A percentile compares a stretch with the other conserved stretches of the same genome.
Evolutionary conservation across 352 stramenopile species (phyloP).

Genomic region (Pythium grandisporangium): DNA sequence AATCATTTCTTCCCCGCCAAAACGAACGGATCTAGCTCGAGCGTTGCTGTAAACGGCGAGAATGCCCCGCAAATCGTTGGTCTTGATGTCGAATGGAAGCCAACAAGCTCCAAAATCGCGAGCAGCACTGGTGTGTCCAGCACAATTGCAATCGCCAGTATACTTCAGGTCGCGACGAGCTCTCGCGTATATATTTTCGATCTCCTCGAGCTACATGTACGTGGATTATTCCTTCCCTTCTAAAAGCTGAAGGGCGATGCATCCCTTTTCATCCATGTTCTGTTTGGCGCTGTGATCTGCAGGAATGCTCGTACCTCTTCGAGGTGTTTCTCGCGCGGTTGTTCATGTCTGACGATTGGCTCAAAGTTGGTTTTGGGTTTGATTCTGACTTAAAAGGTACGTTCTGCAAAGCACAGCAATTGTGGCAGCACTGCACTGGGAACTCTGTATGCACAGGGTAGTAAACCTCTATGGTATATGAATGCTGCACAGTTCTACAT

Average conservation of each 20-base stretch:
- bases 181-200: slow-evolving; percentile 46
- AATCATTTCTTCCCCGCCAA: slow-evolving; percentile 19
- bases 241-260: too few species aligned
- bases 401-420: too few species aligned
- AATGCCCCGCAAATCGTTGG: slow-evolving; percentile 17
- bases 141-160: slow-evolving; percentile 34
- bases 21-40: too few species aligned
- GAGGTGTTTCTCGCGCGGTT: slow-evolving; percentile 28
- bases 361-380: slow-evolving; percentile 68
- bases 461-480: neutral
- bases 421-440: neutral
- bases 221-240: too few species aligned
- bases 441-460: neutral
- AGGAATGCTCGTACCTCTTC: slow-evolving; percentile 39
- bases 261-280: too few species aligned
- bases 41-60: neutral
- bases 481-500: slow-evolving; percentile 26
- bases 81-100: slow-evolving; percentile 64
- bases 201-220: slow-evolving; percentile 44
- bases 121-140: slow-evolving; percentile 6
- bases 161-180: slow-evolving; percentile 46
- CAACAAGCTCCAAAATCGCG: slow-evolving; percentile 20
- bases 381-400: slow-evolving; percentile 59
- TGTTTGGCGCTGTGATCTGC: neutral
- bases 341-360: slow-evolving; percentile 17